Evolutionary conservation across 2,329 filamentous ascomycete genomes (phyloP), one percentile per base, ranked within the genome.

Genomic region (Penicillium vulpinum): DNA sequence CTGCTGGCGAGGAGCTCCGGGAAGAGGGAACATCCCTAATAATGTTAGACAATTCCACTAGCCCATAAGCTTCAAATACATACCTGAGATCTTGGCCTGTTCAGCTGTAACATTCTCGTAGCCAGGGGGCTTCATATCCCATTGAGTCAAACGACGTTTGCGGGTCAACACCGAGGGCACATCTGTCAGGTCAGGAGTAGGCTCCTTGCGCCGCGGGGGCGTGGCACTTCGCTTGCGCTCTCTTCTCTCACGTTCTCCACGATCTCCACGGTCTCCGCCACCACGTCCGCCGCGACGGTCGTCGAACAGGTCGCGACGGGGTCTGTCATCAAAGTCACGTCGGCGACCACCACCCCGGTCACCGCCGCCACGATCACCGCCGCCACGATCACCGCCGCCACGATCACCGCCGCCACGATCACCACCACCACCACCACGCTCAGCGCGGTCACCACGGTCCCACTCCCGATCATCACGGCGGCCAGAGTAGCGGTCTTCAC

Each of bases 61-160:
- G 21, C 6, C 3, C 39, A 43, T 40, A 5, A 44, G 35, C 11
- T 41, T 36, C 11, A 54, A 13, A 29, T n/a, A 53, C 35, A 51
- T 67, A 78, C 79, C 86, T 3, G 95, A 99, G 43, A 99, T 83
- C 81, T 99, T 99, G 49, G 94, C 95, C 75, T 99, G 95, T 76
- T 99, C 95, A 22, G 94, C 92, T 2, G 94, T 97, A 63, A 99
- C 93, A 75, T 94, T 96, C 72, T 99, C 95, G 71, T 99, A 99
- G 43, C 94, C 93, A 16, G 92, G 91, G 6, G 94, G 94, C 79
- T 99, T 99, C 75, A 99, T 97, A 74, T 99, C 95, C 94, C 94
- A 99, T 76, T 99, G 95, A 35, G 92, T 97, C 81, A 99, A 80
- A 58, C 94, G 89, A 66, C 95, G 88, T 81, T 92, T 94, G 68